These are phyloP conservation scores for Sarocladium brachiariae DNA, from an alignment of 2,329 filamentous ascomycete species.

Conservation along the genomic window DNA sequence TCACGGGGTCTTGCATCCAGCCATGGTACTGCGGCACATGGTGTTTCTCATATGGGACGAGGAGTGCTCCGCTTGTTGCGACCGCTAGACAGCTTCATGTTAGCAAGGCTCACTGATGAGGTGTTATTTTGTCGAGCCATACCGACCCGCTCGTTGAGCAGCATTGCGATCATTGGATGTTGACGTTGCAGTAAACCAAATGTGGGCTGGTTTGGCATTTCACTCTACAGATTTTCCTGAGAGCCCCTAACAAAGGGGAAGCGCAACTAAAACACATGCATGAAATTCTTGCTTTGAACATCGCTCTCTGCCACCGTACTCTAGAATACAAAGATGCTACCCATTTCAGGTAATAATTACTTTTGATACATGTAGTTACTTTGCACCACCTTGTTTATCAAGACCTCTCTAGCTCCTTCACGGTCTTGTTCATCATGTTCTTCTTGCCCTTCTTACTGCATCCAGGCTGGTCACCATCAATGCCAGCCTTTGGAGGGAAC, in stretches of 20 bases:
- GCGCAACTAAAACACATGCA: no score
- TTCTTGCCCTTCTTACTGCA: not conserved
- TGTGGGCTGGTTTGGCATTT: no score
- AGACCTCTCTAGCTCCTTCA: not conserved
- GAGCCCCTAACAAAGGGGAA: no score
- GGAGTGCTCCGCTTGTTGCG: conserved; percentile 55
- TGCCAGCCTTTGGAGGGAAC: conserved; percentile 37
- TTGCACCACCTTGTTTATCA: not conserved
- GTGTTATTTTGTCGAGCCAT: no score
- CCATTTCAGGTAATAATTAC: no score
- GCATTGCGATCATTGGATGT: conserved; percentile 28
- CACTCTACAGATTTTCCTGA: no score
- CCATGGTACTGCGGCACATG: conserved; percentile 79
- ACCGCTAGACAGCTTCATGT: conserved; percentile 46
- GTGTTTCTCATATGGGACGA: conserved; percentile 76
- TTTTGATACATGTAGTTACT: no score
- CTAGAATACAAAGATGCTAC: no score
- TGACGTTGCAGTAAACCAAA: no score
- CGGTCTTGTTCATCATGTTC: not conserved
- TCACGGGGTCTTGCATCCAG: conserved; percentile 83
- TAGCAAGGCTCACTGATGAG: not conserved
- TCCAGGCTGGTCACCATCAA: conserved; percentile 3
- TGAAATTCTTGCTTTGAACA: no score
- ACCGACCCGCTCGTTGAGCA: conserved; percentile 37
- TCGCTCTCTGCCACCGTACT: no score